Conservation (phyloP, 2,329 filamentous ascomycete genomes). For the Colletotrichum echinochloae region DNA sequence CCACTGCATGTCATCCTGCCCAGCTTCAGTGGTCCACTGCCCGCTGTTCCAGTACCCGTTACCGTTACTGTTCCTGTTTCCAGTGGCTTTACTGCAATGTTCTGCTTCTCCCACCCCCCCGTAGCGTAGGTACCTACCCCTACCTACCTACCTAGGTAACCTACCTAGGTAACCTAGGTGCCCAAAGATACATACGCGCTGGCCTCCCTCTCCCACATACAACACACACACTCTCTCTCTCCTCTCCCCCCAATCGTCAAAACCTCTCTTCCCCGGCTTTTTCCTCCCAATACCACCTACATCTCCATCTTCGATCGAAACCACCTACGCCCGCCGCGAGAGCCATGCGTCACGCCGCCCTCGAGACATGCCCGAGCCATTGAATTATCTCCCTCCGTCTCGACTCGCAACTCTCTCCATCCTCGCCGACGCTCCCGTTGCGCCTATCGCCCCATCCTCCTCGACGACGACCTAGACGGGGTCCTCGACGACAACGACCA, state of each 20-base stretch:
- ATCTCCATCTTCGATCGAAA: conserved; percentile 7
- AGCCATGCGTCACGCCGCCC: conserved; percentile 31
- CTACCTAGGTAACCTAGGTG: too few species aligned
- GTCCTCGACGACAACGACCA: not conserved
- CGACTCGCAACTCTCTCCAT: conserved; percentile 47
- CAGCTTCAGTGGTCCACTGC: too few species aligned
- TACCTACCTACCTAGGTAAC: too few species aligned
- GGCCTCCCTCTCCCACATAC: not conserved
- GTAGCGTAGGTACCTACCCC: conserved; percentile 8
- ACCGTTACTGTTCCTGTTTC: not conserved
- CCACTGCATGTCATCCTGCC: too few species aligned
- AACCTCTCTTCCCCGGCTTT: conserved; percentile 36
- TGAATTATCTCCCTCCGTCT: conserved; percentile 44
- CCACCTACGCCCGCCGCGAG: conserved; percentile 2
- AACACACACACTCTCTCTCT: not conserved
- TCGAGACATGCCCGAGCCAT: conserved; percentile 38
- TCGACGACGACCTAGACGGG: conserved; percentile 1
- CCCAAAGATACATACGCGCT: not conserved
- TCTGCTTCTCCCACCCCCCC: conserved; percentile 18
- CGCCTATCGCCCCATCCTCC: conserved; percentile 5
- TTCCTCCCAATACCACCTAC: conserved; percentile 1
- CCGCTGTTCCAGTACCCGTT: conserved; percentile 9
- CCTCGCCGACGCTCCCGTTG: conserved; percentile 41
- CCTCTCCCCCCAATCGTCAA: conserved; percentile 28
- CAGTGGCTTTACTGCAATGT: not conserved